Conservation (phyloP, 805 yeast species). For the Saturnispora quitensis region DNA sequence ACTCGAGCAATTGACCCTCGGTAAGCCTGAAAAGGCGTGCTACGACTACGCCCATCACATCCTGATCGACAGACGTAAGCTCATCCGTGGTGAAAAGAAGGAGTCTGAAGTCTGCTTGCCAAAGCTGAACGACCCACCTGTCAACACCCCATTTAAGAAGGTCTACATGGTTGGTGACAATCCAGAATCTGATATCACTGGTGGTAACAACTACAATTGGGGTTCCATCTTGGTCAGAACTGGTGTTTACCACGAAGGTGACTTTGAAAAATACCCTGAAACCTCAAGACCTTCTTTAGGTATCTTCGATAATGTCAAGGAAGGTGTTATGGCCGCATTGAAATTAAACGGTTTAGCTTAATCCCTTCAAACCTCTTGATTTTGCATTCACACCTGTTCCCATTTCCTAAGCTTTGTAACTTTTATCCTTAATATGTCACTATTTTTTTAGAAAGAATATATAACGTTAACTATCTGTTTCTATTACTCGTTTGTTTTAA, state of each 20-base stretch:
- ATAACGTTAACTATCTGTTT: background rate
- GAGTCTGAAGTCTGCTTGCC: slow-evolving; percentile 30
- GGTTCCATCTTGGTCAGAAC: slow-evolving; percentile 73
- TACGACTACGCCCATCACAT: slow-evolving; percentile 78
- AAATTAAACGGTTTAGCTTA: slow-evolving; percentile 15
- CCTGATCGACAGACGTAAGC: slow-evolving; percentile 44
- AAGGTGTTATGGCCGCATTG: slow-evolving; percentile 30
- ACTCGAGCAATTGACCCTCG: slow-evolving; percentile 52
- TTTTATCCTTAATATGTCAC: background rate
- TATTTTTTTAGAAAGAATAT: background rate
- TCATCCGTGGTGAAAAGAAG: slow-evolving; percentile 20
- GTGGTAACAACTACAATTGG: slow-evolving; percentile 89
- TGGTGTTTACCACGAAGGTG: slow-evolving; percentile 72
- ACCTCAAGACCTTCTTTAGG: slow-evolving; percentile 41
- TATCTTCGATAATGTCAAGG: slow-evolving; percentile 38
- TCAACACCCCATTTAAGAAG: slow-evolving; percentile 37
- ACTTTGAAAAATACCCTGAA: slow-evolving; percentile 27
- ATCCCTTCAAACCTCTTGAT: background rate
- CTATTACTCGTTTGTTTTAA: background rate
- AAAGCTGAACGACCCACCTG: slow-evolving; percentile 33
- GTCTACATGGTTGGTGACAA: slow-evolving; percentile 97
- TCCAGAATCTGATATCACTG: slow-evolving; percentile 85
- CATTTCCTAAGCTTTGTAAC: background rate
- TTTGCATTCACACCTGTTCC: background rate
- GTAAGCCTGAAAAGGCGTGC: slow-evolving; percentile 73